Evolutionary conservation across 805 yeast genomes (phyloP).

Genomic region (Lipomyces sp.): DNA sequence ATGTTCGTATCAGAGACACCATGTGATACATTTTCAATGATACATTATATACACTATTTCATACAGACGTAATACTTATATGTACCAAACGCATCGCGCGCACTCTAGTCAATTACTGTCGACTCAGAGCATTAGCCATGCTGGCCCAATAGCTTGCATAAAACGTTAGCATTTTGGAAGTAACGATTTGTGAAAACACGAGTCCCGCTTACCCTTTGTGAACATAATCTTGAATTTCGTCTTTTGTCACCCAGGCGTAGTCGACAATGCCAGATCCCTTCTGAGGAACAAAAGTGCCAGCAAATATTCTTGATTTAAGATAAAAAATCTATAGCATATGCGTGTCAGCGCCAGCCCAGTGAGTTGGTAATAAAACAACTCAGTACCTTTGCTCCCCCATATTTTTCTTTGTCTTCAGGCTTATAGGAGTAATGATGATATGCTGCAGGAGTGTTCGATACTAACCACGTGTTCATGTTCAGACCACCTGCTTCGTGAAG

Average conservation of each 20-base stretch:
- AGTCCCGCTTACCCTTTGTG: conserved; percentile 51
- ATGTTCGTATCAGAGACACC: not conserved
- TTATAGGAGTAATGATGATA: conserved; percentile 54
- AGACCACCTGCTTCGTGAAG: conserved; percentile 73
- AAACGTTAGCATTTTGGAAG: not conserved
- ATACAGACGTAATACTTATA: not conserved
- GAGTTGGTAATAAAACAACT: not conserved
- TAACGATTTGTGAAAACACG: not conserved
- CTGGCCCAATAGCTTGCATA: conserved; percentile 1
- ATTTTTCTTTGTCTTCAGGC: conserved; percentile 31
- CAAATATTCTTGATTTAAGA: conserved; percentile 84
- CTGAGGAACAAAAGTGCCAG: conserved; percentile 70
- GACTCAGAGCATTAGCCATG: not conserved
- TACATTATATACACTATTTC: not conserved
- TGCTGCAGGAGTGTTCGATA: conserved; percentile 87
- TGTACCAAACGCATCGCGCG: not conserved
- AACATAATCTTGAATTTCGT: conserved; percentile 67
- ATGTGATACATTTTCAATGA: not conserved
- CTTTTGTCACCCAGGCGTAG: conserved; percentile 83
- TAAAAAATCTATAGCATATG: conserved; percentile 60
- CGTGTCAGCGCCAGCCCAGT: not conserved
- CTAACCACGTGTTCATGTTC: conserved; percentile 81
- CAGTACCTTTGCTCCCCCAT: conserved; percentile 25
- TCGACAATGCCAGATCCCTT: conserved; percentile 50
- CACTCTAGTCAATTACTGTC: not conserved